Base-by-base conservation (phyloP, 2,329 filamentous ascomycete genomes). In the Cladophialophora bantiana region DNA sequence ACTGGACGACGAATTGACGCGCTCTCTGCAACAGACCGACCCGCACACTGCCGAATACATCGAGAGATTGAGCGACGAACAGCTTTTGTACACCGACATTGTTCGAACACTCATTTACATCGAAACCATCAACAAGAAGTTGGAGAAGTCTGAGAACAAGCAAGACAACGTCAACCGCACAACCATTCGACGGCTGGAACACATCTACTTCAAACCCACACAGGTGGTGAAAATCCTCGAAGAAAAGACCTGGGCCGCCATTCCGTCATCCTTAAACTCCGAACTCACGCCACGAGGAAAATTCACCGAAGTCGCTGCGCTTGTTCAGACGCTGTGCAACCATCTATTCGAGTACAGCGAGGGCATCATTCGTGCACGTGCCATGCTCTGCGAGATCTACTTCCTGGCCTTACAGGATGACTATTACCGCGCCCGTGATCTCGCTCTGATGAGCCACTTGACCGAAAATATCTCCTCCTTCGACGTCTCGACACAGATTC, bases 371-470 rank as follows among this genome's bases (percentile, higher is more conserved):
- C 90, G 94, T 72, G 96, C 94, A 67, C 90, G 95, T 67, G 94
- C 95, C 54, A 98, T 99, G 94, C 86, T 99, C 69, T 97, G 93
- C 85, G 93, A 98, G 82, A 95, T 99, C 70, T 99, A 99, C 85
- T 97, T 97, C 89, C 86, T 97, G 74, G 95, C 95, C 59, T 87
- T 99, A 61, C 95, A 99, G 81, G 94, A 97, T 81, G 90, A 97
- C 75, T 99, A 98, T 86, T 98, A 97, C 87, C 93, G 91, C 82
- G 91, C 95, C 75, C 92, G 95, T 73, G 96, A 99, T 80, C 94
- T 99, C 91, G 96, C 98, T 90, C 88, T 99, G 80, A 99, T 99
- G 93, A 99, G 95, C 18, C 95, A 99, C 83, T 84, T 99, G 77
- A 94, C 97, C 78, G 95, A 99, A 84, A 96, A 92, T 63, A 99